Conservation (phyloP, 2,329 filamentous ascomycete species). For the Furcasterigmium furcatum region DNA sequence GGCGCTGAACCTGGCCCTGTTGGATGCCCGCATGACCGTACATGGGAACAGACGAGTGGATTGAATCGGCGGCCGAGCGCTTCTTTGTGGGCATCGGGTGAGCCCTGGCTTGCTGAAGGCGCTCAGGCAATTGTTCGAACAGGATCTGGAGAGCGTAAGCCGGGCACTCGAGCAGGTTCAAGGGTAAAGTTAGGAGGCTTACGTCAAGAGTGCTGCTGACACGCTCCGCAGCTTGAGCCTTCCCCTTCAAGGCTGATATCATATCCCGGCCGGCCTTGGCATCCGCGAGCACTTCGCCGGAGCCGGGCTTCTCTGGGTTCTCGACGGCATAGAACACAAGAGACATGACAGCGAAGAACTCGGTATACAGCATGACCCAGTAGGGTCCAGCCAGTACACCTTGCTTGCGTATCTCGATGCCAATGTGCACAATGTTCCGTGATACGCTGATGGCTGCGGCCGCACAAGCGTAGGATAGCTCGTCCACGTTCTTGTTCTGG, state of each 20-base stretch:
- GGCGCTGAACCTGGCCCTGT: constrained; percentile 25
- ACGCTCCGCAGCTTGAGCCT: constrained; percentile 84
- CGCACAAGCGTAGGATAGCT: constrained; percentile 73
- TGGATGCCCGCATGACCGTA: constrained; percentile 23
- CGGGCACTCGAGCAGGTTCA: too few species aligned
- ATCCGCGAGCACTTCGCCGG: constrained; percentile 79
- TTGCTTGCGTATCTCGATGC: constrained; percentile 71
- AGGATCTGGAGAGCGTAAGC: constrained; percentile 55
- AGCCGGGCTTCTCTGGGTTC: constrained; percentile 71
- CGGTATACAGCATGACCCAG: constrained; percentile 84
- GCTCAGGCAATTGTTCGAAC: constrained; percentile 79
- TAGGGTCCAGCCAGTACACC: constrained; percentile 76
- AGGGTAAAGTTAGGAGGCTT: too few species aligned
- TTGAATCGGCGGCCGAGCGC: constrained; percentile 47
- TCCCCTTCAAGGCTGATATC: constrained; percentile 72
- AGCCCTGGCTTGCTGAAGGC: constrained; percentile 52
- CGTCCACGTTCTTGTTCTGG: constrained; percentile 59
- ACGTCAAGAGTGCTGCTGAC: constrained; percentile 77
- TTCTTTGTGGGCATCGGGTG: constrained; percentile 47
- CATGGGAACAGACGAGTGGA: constrained; percentile 23
- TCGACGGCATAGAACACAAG: constrained; percentile 78
- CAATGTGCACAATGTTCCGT: constrained; percentile 76
- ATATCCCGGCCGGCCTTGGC: constrained; percentile 82
- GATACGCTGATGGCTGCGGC: constrained; percentile 60
- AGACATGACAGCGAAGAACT: constrained; percentile 78